phyloP scores from a whole-genome alignment of 768 basidiomycete species.

The Lepiota subincarnata region DNA sequence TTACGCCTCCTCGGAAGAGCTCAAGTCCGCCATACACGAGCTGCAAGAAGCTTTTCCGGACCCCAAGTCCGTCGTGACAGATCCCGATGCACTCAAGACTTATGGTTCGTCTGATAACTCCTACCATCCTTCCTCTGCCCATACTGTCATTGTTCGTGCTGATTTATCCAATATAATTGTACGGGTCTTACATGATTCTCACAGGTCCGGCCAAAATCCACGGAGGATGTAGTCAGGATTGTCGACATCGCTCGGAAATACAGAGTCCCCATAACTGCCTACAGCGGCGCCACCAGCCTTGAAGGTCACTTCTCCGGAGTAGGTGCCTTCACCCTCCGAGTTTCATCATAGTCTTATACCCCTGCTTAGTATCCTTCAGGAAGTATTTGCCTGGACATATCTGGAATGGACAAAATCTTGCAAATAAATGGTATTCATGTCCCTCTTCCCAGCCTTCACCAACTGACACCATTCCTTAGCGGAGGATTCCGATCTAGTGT shows the following conservation, averaged over 20 bases:
- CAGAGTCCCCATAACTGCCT: slow-evolving; percentile 73
- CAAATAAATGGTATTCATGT: slow-evolving; percentile 59
- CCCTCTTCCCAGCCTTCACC: background rate
- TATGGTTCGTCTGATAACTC: slow-evolving; percentile 70
- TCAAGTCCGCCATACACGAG: slow-evolving; percentile 50
- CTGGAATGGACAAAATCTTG: slow-evolving; percentile 78
- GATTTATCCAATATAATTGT: background rate
- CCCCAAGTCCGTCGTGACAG: slow-evolving; percentile 46
- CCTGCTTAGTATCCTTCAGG: slow-evolving; percentile 40
- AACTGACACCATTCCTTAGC: slow-evolving; percentile 32
- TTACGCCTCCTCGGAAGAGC: slow-evolving; percentile 46
- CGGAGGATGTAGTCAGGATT: slow-evolving; percentile 78
- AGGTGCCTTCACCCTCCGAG: slow-evolving; percentile 17
- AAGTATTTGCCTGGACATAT: slow-evolving; percentile 82
- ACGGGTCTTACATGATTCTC: slow-evolving; percentile 13
- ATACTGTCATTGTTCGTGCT: slow-evolving; percentile 43
- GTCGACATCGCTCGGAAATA: slow-evolving; percentile 75
- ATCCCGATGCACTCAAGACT: slow-evolving; percentile 43
- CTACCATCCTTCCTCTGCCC: slow-evolving; percentile 57
- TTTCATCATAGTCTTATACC: background rate
- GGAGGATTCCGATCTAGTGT: slow-evolving; percentile 68
- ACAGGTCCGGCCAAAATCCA: slow-evolving; percentile 58
- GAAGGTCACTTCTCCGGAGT: slow-evolving; percentile 86
- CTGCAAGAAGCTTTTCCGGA: slow-evolving; percentile 42
- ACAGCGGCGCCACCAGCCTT: slow-evolving; percentile 81